Evolutionary conservation across 352 stramenopile genomes (phyloP).

Genomic region (Globisporangium iwayamae): DNA sequence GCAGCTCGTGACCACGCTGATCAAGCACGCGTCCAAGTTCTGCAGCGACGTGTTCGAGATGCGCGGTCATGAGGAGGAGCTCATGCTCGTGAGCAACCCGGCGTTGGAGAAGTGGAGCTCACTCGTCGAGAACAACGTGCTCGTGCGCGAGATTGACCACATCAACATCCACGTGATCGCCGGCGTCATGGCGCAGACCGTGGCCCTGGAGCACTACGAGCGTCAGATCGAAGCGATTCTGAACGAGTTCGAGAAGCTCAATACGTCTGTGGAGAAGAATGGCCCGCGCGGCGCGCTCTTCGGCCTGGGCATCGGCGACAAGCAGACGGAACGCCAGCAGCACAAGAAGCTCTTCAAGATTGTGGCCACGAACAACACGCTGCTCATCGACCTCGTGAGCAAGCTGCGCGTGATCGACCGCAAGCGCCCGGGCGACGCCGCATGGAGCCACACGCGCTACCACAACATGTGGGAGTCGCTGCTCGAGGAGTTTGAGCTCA

Average conservation of each 20-base stretch:
- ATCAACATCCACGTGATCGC: slow-evolving; percentile 92
- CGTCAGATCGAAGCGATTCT: slow-evolving; percentile 94
- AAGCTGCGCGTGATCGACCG: slow-evolving; percentile 96
- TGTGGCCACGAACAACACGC: slow-evolving; percentile 94
- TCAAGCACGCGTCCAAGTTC: slow-evolving; percentile 74
- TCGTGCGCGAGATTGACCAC: slow-evolving; percentile 78
- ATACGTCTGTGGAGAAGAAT: slow-evolving; percentile 82
- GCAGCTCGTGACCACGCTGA: slow-evolving; percentile 62
- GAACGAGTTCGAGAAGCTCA: slow-evolving; percentile 93
- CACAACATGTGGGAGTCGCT: slow-evolving; percentile 89
- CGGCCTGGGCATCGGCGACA: slow-evolving; percentile 38
- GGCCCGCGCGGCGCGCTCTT: slow-evolving; percentile 68
- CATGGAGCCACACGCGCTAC: slow-evolving; percentile 95
- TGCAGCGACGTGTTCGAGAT: slow-evolving; percentile 77
- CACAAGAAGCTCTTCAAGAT: slow-evolving; percentile 86
- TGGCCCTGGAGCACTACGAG: slow-evolving; percentile 96
- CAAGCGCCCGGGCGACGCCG: slow-evolving; percentile 88
- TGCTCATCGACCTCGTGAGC: slow-evolving; percentile 95
- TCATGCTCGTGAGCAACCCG: slow-evolving; percentile 68
- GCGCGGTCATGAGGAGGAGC: slow-evolving; percentile 75
- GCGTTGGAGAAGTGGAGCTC: slow-evolving; percentile 72
- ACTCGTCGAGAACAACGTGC: slow-evolving; percentile 81
- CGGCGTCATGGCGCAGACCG: slow-evolving; percentile 93
- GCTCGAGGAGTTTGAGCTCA: slow-evolving; percentile 92
- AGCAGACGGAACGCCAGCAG: slow-evolving; percentile 67